Evolutionary conservation across 164 flowering plant genomes (phyloP), one percentile per base, ranked within the genome.

Genomic region (Nymphaea thermarum): DNA sequence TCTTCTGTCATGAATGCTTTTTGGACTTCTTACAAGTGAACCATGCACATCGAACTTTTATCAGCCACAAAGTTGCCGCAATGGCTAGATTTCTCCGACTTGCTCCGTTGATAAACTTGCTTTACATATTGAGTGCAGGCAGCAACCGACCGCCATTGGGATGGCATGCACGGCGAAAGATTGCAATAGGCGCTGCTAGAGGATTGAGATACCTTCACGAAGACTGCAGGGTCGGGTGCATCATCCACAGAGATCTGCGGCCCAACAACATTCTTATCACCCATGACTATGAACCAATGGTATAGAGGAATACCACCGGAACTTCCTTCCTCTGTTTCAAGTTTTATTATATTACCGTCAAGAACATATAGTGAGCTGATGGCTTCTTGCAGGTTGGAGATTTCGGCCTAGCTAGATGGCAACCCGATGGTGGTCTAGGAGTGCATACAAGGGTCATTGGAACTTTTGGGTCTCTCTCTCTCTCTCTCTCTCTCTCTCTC

Each of bases 131-230:
- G 36, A 1, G 67, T 25, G n/a, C 75, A 89, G 96, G 81, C 71
- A 70, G 71, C 60, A 72, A 72, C 11, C 71, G 72, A 71, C 44
- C 63, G 36, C 64, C 79, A 6, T 69, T 93, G n/a, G 88, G 84
- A 66, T 89, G 88, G 89, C 66, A 77, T 6, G 78, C 86, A 64
- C 77, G 95, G 73, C 57, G 80, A 60, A 88, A 82, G 78, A 88
- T 93, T 69, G 96, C 98, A 18, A 80, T 81, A 67, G 98, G 96
- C 12, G 76, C 90, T 47, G 96, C 98, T 12, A 73, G 98, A 76
- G 98, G 96, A 25, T 76, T 93, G 73, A 71, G 98, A 70, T 93
- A 90, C 72, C 93, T 93, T 71, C 96, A 93, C 70, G 98, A 93
- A 77, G 98, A 93, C 74, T 90, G 98, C 75, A 82, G 96, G 80